Evolutionary conservation across 2,329 filamentous ascomycete species (phyloP), one percentile per base, ranked within the genome.

Genomic region (Fusarium neocosmosporiellum): DNA sequence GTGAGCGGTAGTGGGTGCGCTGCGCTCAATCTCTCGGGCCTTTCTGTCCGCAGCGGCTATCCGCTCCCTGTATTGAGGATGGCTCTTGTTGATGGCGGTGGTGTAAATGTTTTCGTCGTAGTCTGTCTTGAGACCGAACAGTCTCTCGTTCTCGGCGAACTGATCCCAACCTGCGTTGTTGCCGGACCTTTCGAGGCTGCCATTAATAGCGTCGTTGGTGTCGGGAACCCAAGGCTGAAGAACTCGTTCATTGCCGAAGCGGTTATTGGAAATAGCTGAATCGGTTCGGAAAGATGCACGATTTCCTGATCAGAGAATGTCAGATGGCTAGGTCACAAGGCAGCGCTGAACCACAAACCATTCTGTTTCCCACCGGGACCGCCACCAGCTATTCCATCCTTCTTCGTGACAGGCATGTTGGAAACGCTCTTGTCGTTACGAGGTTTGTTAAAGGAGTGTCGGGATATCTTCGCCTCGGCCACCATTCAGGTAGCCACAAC

Each of bases 61-160:
- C 72, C 92, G 90, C 81, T 94, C 90, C 72, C 90, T 91, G 82
- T 97, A 98, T 62, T 92, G 87, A 1, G 96, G 95, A 76, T 97
- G 91, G 71, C 83, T 93, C 78, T 91, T 94, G 82, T 99, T 91
- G 78, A 99, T 97, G 43, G 90, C 85, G 11, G 96, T 99, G 2
- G 96, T 99, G 84, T 99, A 99, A 48, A 96, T 90, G 76, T 94
- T 95, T 83, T 98, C 96, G 78, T 98, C 91, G 80, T 98, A 99
- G 77, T 95, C 94, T 60, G 93, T 96, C 82, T 91, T 94, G 41
- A 97, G 84, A 37, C 96, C 96, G 79, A 98, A 98, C 33, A 94
- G 90, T 64, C 91, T 88, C 83, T 97, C 94, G 78, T 98, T 98
- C 71, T 89, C 92, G 66, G 94, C 93, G 79, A 99, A 99, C 81